These are phyloP conservation scores for Ormosia emarginata DNA, from an alignment of 306 rosid species.

Conservation along the genomic window DNA sequence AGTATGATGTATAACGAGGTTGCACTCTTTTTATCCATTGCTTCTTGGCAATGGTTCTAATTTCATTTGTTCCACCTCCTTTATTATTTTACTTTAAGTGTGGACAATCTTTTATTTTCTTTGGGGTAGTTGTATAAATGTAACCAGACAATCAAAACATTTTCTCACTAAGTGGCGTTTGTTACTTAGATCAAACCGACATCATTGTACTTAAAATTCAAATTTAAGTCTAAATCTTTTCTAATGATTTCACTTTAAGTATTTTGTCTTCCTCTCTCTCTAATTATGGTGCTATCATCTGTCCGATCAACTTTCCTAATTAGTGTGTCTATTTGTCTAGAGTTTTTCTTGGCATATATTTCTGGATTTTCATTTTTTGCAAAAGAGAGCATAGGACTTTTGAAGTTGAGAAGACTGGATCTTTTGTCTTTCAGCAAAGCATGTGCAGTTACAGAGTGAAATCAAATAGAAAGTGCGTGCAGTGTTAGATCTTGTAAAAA, in stretches of 20 bases:
- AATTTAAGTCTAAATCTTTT: too few species aligned
- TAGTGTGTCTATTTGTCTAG: too few species aligned
- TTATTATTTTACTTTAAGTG: neutral
- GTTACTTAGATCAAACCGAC: too few species aligned
- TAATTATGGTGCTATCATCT: too few species aligned
- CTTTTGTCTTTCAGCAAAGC: neutral
- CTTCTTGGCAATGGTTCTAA: neutral
- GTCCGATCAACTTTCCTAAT: too few species aligned
- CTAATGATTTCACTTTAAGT: too few species aligned
- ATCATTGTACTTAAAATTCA: too few species aligned
- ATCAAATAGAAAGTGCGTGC: neutral
- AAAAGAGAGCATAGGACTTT: neutral
- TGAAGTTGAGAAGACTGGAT: neutral
- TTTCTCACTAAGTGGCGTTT: too few species aligned
- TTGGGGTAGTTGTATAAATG: neutral
- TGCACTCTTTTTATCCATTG: neutral
- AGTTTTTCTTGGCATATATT: neutral
- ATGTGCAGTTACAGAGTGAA: neutral
- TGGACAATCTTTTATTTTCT: neutral
- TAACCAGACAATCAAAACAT: too few species aligned
- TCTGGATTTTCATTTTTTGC: neutral
- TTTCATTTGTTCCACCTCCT: neutral
- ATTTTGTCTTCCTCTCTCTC: too few species aligned
- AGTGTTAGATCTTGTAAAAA: neutral
- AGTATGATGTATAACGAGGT: neutral